Base-by-base conservation (phyloP, 2,329 filamentous ascomycete genomes). In the Fusarium metavorans region DNA sequence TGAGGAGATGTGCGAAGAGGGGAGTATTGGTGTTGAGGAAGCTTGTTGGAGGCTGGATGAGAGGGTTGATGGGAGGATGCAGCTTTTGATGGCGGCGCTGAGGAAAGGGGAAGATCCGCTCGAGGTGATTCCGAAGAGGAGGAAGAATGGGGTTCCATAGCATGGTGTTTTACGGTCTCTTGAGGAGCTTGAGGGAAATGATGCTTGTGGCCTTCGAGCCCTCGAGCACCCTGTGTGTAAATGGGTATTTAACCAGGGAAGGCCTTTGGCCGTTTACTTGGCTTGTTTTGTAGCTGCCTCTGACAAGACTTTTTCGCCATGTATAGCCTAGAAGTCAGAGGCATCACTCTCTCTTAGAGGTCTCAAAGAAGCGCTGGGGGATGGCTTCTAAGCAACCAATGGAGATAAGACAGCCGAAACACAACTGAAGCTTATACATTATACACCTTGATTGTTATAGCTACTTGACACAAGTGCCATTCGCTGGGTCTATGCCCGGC, bases 31-130 rank as follows among this genome's bases (percentile, higher is more conserved):
- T 9, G 50, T 56, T 0, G 41, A 62, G 5, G 63, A 79, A 56
- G 70, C 70, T 2, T 76, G 72, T 37, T 30, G 34, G 14, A 37
- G 25, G 54, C 25, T 79, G 59, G 77, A 80, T 64, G 52, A 37
- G 34, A 65, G 70, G 25, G 61, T 80, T 45, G 70, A 79, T 50
- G 77, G 78, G 39, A 64, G 78, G 30, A 77, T 80, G 58, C 69
- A 77, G 37, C 27, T 74, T 64, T 48, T 80, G 43, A 69, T 77
- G 43, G 37, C 62, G 9, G 75, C 67, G 10, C 9, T 80, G 61
- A 73, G 71, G 7, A 72, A 64, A 54, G 69, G 71, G 0, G 39
- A 76, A 56, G 73, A 80, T 63, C 79, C 78, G 2, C 68, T 80
- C 6, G 37, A 60, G 20, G 74, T 71, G 30, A 76, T 80, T 39